Conservation (phyloP, 768 basidiomycete genomes). For the Russula virescens region DNA sequence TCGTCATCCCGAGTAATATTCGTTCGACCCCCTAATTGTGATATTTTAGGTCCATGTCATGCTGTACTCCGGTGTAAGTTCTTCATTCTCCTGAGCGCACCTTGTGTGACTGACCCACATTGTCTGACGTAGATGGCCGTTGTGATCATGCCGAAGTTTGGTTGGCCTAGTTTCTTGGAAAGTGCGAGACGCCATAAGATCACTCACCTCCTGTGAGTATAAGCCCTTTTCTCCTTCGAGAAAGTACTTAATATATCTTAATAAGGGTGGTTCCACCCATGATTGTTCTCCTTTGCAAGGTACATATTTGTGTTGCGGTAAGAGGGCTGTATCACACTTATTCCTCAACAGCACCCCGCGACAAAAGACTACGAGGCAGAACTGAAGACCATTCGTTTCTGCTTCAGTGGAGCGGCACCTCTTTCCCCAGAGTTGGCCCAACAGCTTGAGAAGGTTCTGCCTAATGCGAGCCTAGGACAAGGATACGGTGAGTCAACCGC, state of each 20-base stretch:
- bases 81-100: background rate
- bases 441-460: conserved; percentile 47
- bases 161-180: conserved; percentile 31
- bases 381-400: conserved; percentile 27
- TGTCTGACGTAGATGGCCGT: conserved; percentile 25
- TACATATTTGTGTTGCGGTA: conserved; percentile 5
- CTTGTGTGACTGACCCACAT: background rate
- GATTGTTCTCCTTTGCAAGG: conserved; percentile 32
- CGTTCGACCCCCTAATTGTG: background rate
- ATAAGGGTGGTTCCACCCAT: conserved; percentile 29
- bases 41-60: conserved; percentile 27
- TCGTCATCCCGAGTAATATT: background rate
- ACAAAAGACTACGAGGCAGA: conserved; percentile 28
- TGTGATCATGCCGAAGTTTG: conserved; percentile 35
- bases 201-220: conserved; percentile 32
- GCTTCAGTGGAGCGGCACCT: conserved; percentile 34
- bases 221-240: background rate
- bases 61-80: conserved; percentile 28
- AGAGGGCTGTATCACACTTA: background rate
- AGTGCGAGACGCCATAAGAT: conserved; percentile 33
- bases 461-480: conserved; percentile 53
- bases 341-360: conserved; percentile 27
- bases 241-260: background rate
- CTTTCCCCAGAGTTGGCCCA: conserved; percentile 33
- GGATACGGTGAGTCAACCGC: conserved; percentile 41